These are phyloP conservation scores for Lipomyces orientalis DNA, from an alignment of 805 yeast genomes.

Conservation along the genomic window DNA sequence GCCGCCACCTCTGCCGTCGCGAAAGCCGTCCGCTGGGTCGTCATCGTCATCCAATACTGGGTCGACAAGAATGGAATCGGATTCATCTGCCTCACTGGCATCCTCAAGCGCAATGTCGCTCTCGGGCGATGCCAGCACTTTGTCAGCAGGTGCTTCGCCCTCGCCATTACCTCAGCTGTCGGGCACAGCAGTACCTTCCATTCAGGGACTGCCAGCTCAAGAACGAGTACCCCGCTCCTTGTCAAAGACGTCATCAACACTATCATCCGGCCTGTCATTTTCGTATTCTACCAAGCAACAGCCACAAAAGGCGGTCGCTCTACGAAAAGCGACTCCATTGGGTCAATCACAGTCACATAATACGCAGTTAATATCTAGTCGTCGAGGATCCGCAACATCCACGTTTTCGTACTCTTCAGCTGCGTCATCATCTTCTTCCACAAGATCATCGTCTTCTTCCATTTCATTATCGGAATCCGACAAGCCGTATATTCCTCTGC, in stretches of 20 bases:
- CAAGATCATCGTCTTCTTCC: constrained; percentile 11
- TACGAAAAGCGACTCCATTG: constrained; percentile 6
- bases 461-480: constrained; percentile 15
- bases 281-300: constrained; percentile 27
- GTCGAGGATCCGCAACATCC: constrained; percentile 3
- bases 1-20: constrained; percentile 37
- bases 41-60: constrained; percentile 3
- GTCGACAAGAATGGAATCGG: constrained; percentile 2
- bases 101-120: neutral
- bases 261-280: constrained; percentile 4
- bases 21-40: constrained; percentile 16
- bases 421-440: constrained; percentile 7
- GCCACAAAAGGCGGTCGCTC: constrained; percentile 9
- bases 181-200: neutral
- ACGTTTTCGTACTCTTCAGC: constrained; percentile 14
- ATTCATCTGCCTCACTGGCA: neutral
- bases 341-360: constrained; percentile 3
- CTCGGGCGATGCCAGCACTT: neutral
- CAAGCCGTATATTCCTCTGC: constrained; percentile 30
- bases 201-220: neutral
- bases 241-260: neutral
- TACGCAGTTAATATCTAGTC: constrained; percentile 2
- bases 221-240: neutral
- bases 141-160: neutral
- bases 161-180: neutral